Evolutionary conservation across 2,329 filamentous ascomycete species (phyloP).

Genomic region (Colletotrichum aenigma): DNA sequence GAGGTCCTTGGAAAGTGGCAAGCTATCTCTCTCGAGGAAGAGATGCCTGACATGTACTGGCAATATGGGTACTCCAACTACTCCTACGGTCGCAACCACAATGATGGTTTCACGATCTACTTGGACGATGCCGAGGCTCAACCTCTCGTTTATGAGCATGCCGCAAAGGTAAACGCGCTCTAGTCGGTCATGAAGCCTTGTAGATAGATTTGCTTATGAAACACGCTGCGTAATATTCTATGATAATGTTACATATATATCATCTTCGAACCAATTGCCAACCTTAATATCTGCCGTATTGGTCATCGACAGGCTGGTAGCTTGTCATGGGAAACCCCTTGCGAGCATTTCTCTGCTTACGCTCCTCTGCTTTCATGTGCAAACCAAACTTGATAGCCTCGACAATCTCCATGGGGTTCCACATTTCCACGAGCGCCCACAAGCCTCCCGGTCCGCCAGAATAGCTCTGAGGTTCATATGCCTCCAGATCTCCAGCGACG

Average conservation of each 20-base stretch:
- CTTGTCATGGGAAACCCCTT: neutral
- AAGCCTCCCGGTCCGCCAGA: slow-evolving; percentile 24
- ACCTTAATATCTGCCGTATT: neutral
- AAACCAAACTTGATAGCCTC: slow-evolving; percentile 4
- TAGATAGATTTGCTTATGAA: neutral
- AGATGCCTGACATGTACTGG: slow-evolving; percentile 60
- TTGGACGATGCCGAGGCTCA: slow-evolving; percentile 53
- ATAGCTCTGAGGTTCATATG: slow-evolving; percentile 21
- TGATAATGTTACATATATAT: neutral
- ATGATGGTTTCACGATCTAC: slow-evolving; percentile 63
- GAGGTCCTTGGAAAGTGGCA: slow-evolving; percentile 56
- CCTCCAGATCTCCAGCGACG: slow-evolving; percentile 3
- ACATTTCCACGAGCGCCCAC: slow-evolving; percentile 15
- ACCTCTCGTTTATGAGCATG: slow-evolving; percentile 47
- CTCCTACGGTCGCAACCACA: slow-evolving; percentile 57
- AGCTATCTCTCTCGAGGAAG: slow-evolving; percentile 47
- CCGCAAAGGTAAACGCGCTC: slow-evolving; percentile 38
- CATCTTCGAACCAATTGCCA: neutral
- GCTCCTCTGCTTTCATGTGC: slow-evolving; percentile 13
- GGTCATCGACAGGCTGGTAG: neutral
- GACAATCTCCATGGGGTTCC: slow-evolving; percentile 10
- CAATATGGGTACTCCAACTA: slow-evolving; percentile 56
- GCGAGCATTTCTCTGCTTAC: neutral
- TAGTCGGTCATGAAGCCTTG: neutral
- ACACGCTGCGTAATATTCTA: neutral